phyloP scores from a whole-genome alignment of 1,284 basidiomycete species.

The Ceratobasidium sp. region DNA sequence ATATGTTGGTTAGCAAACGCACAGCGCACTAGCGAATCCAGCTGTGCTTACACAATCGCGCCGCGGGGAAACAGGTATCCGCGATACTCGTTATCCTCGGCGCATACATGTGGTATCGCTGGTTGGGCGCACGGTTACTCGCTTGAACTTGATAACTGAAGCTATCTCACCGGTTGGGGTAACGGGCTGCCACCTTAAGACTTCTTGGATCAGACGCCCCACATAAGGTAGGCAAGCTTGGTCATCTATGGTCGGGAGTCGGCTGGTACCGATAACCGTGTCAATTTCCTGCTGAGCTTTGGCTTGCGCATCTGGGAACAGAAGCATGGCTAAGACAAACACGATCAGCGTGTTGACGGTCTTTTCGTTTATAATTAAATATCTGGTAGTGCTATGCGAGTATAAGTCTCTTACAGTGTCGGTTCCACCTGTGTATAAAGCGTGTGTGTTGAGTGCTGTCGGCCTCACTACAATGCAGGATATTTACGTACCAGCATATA shows the following conservation, averaged over 20 bases:
- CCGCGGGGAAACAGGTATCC: conserved; percentile 35
- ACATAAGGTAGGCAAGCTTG: conserved; percentile 45
- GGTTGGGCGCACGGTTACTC: background rate
- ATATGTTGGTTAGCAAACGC: background rate
- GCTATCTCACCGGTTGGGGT: conserved; percentile 19
- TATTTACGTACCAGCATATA: conserved; percentile 4
- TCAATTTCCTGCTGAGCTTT: conserved; percentile 48
- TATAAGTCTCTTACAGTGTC: conserved; percentile 42
- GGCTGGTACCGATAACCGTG: conserved; percentile 36
- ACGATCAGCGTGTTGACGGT: conserved; percentile 28
- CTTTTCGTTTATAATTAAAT: background rate
- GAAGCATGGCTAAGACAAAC: conserved; percentile 34
- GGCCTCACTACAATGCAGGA: background rate
- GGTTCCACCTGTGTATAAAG: conserved; percentile 13
- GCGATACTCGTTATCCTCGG: conserved; percentile 45
- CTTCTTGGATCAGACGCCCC: conserved; percentile 40
- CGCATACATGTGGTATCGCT: conserved; percentile 45
- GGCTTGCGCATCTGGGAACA: conserved; percentile 44
- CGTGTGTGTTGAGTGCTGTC: background rate
- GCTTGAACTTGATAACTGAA: background rate
- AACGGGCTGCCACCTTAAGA: conserved; percentile 42
- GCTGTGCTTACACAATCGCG: conserved; percentile 24
- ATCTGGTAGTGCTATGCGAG: background rate
- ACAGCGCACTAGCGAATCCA: background rate
- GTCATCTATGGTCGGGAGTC: conserved; percentile 43